Conservation (phyloP, 2,329 filamentous ascomycete genomes). For the Stenocarpella maydis region DNA sequence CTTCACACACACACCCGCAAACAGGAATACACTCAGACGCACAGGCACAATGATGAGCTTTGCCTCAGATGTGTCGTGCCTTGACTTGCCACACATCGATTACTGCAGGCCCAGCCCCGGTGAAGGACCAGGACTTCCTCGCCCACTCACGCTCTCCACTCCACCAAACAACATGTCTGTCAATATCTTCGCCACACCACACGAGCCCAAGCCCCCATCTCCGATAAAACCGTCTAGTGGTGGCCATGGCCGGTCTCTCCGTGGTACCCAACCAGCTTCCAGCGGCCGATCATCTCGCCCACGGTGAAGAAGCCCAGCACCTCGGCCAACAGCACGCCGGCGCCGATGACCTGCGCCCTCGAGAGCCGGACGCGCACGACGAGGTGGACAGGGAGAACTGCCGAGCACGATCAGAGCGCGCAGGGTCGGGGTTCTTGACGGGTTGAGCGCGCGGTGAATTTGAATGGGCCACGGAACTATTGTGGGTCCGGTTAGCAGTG, state of each 20-base stretch:
- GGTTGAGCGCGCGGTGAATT: conserved; percentile 77
- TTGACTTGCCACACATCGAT: conserved; percentile 14
- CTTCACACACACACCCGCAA: not conserved
- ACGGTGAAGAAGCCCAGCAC: conserved; percentile 96
- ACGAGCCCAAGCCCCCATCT: not conserved
- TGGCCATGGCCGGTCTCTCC: conserved; percentile 69
- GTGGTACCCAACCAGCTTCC: conserved; percentile 95
- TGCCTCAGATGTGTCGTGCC: conserved; percentile 8
- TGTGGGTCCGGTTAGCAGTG: not conserved
- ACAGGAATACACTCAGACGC: not conserved
- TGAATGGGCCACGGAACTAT: conserved; percentile 69
- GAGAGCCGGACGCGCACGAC: conserved; percentile 69
- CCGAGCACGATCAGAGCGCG: too few species aligned
- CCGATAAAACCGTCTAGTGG: conserved; percentile 54
- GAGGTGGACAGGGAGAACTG: too few species aligned
- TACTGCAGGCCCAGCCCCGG: conserved; percentile 13
- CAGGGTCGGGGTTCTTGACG: conserved; percentile 72
- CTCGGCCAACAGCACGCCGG: conserved; percentile 84
- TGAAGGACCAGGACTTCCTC: conserved; percentile 1
- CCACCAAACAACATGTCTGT: not conserved
- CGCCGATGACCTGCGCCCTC: conserved; percentile 73
- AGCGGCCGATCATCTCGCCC: conserved; percentile 93
- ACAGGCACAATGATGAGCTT: not conserved
- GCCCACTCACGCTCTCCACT: not conserved
- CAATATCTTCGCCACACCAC: not conserved